Evolutionary conservation across 805 yeast species (phyloP).

Genomic region (Debaryomyces maramus): DNA sequence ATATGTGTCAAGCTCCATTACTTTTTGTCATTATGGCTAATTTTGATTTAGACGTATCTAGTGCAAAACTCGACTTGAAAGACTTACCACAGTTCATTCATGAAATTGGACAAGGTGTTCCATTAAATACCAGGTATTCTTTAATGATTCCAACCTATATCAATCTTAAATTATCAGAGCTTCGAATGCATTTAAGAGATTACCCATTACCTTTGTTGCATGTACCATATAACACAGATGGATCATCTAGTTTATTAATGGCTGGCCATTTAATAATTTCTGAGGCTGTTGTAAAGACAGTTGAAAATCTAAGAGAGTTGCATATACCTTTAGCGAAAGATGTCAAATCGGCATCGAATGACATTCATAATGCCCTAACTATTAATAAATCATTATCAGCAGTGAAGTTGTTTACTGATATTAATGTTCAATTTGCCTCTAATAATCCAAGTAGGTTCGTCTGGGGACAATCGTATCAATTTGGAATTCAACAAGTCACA

Average conservation of each 20-base stretch:
- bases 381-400: slow-evolving; percentile 78
- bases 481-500: slow-evolving; percentile 80
- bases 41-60: slow-evolving; percentile 22
- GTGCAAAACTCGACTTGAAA: slow-evolving; percentile 27
- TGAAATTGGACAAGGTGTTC: slow-evolving; percentile 81
- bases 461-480: slow-evolving; percentile 85
- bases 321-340: slow-evolving; percentile 47
- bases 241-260: slow-evolving; percentile 28
- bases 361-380: slow-evolving; percentile 48
- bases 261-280: slow-evolving; percentile 68
- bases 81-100: slow-evolving; percentile 62
- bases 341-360: neutral
- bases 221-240: slow-evolving; percentile 49
- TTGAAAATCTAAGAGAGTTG: slow-evolving; percentile 56
- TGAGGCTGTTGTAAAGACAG: slow-evolving; percentile 57
- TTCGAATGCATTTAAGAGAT: slow-evolving; percentile 74
- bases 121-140: slow-evolving; percentile 66
- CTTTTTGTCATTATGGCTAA: slow-evolving; percentile 29
- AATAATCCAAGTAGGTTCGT: slow-evolving; percentile 61
- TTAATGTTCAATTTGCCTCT: slow-evolving; percentile 56
- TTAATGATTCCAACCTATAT: slow-evolving; percentile 64
- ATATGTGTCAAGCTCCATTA: slow-evolving; percentile 36
- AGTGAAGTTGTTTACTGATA: slow-evolving; percentile 66
- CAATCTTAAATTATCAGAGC: slow-evolving; percentile 57
- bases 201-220: slow-evolving; percentile 82